These are phyloP conservation scores for Rhypophila decipiens DNA, from an alignment of 495 filamentous ascomycete species.

Conservation along the genomic window DNA sequence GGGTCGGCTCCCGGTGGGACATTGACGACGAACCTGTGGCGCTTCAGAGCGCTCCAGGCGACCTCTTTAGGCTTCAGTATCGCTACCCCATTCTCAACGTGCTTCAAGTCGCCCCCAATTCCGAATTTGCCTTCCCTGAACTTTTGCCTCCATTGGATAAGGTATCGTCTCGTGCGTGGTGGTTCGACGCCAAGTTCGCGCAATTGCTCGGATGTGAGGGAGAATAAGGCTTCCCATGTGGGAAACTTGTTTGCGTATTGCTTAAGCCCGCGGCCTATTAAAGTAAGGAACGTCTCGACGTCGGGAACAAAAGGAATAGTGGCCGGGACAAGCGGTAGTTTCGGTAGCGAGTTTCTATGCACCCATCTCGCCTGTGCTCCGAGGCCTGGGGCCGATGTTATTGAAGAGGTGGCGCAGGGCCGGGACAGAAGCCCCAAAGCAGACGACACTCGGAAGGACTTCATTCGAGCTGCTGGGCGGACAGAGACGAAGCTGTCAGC, in stretches of 20 bases:
- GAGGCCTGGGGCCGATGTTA: conserved; percentile 14
- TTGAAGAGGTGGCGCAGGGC: conserved; percentile 14
- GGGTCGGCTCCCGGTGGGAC: conserved; percentile 48
- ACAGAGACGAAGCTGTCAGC: not conserved
- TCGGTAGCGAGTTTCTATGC: conserved; percentile 26
- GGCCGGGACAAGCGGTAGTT: conserved; percentile 49
- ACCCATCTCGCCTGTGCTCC: conserved; percentile 24
- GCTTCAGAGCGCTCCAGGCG: conserved; percentile 21
- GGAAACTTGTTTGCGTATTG: conserved; percentile 77
- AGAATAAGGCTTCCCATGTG: conserved; percentile 85
- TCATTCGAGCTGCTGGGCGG: conserved; percentile 19
- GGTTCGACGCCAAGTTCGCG: conserved; percentile 80
- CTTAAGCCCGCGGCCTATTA: conserved; percentile 82
- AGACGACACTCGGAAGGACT: conserved; percentile 21
- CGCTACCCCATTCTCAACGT: conserved; percentile 67
- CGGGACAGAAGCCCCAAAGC: conserved; percentile 25
- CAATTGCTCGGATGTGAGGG: conserved; percentile 66
- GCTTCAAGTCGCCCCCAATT: conserved; percentile 66
- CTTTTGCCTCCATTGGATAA: conserved; percentile 77
- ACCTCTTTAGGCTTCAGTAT: conserved; percentile 63
- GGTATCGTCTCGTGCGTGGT: conserved; percentile 71
- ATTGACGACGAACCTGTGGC: conserved; percentile 56
- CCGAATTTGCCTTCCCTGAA: conserved; percentile 72
- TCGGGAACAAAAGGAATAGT: conserved; percentile 85
- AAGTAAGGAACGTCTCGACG: conserved; percentile 74